A percentile compares a stretch with the other conserved stretches of the same genome.
Evolutionary conservation across 2,329 filamentous ascomycete genomes (phyloP).

Genomic region (Cercospora beticola): DNA sequence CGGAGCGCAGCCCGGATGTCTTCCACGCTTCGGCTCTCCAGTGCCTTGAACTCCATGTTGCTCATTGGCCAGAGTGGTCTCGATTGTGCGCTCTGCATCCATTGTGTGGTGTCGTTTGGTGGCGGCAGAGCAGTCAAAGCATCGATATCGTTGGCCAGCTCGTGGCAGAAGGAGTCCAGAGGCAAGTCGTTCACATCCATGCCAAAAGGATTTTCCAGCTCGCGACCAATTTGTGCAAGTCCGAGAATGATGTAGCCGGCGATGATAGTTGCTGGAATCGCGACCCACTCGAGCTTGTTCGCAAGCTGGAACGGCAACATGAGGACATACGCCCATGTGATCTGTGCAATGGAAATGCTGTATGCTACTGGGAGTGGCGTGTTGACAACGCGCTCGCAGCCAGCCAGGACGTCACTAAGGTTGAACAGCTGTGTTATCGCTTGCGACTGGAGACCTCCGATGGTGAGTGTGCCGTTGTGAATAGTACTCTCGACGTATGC

Average conservation of each 20-base stretch:
- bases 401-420: slow-evolving; percentile 70
- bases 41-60: slow-evolving; percentile 42
- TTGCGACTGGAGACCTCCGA: slow-evolving; percentile 60
- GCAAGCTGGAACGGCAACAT: slow-evolving; percentile 80
- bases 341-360: slow-evolving; percentile 79
- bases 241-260: slow-evolving; percentile 78
- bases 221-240: slow-evolving; percentile 70
- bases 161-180: slow-evolving; percentile 72
- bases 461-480: slow-evolving; percentile 54
- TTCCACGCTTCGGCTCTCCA: slow-evolving; percentile 40
- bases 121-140: slow-evolving; percentile 63
- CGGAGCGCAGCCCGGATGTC: slow-evolving; percentile 47
- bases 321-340: slow-evolving; percentile 80
- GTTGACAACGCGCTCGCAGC: slow-evolving; percentile 74
- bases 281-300: slow-evolving; percentile 64
- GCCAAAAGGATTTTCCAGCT: slow-evolving; percentile 85
- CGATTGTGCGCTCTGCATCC: slow-evolving; percentile 51
- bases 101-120: slow-evolving; percentile 51
- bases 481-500: slow-evolving; percentile 65
- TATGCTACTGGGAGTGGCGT: slow-evolving; percentile 82
- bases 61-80: slow-evolving; percentile 60
- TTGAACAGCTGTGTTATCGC: slow-evolving; percentile 58
- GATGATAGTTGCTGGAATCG: slow-evolving; percentile 72
- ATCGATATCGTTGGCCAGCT: slow-evolving; percentile 72
- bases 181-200: slow-evolving; percentile 80